Base-by-base conservation (phyloP, 2,329 filamentous ascomycete genomes). In the Lachnellula arida region DNA sequence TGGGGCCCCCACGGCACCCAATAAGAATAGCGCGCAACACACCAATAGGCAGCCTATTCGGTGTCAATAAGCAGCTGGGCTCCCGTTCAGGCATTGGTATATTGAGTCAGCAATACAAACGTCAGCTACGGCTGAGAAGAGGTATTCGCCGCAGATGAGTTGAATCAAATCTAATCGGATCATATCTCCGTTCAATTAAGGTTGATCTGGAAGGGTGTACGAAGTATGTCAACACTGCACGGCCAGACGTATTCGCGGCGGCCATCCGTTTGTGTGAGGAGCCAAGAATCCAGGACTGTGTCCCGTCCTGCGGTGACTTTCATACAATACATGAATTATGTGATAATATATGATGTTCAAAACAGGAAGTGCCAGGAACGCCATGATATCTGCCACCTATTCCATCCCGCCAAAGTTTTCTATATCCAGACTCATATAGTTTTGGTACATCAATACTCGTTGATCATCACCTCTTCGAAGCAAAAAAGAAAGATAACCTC, bases 91-190 rank as follows among this genome's bases (percentile, higher is more conserved):
- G 46, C 46, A 44, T 43, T 54, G 17, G 11, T 37, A 37, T 15
- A 9, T 42, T 11, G 17, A 43, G 14, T 46, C 15, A 46, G 44
- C 44, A 14, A 46, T 15, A 15, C 25, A 48, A 23, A 15, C 19
- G 44, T 51, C 54, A 55, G 54, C 48, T 51, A 49, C 54, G 48
- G 54, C 54, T 55, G 54, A 51, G n/a, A 49, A 23, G 5, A 7
- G 37, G 23, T 34, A 4, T 6, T 43, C 23, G 49, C 49, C 19
- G 23, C 37, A 44, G 23, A 14, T 25, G 42, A 44, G 25, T 22
- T 5, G 8, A 11, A 17, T 42, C 39, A 4, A 49, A 17, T 48
- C 46, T 9, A 40, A 49, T 49, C n/a, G 37, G 44, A 15, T 28
- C n/a, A 23, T 2, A 5, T 8, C 19, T 43, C 7, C 25, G 19